Percentiles rank a stretch among this genome's conserved stretches.
Evolutionary conservation across 2,329 filamentous ascomycete species (phyloP).

Genomic region (Ceratocystis lukuohia): DNA sequence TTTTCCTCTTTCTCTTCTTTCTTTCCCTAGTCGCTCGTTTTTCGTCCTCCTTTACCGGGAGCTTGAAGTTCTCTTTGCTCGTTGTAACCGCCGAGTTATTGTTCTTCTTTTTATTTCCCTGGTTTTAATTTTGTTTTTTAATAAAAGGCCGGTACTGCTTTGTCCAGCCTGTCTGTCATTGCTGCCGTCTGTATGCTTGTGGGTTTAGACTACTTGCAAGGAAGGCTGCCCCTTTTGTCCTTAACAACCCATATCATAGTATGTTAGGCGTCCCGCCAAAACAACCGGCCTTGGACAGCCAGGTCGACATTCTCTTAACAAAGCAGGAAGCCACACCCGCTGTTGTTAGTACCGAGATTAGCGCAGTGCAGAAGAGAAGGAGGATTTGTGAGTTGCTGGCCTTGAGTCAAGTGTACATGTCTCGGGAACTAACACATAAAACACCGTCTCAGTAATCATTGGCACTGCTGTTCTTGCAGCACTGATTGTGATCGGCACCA

Average conservation of each 20-base stretch:
- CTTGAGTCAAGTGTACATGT: not conserved
- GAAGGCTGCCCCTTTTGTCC: not conserved
- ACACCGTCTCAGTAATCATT: not conserved
- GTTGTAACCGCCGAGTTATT: not conserved
- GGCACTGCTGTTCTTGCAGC: conserved; percentile 11
- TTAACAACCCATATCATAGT: not conserved
- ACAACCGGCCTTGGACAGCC: conserved; percentile 7
- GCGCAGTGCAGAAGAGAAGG: conserved; percentile 4
- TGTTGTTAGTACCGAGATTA: not conserved
- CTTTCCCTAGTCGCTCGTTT: not conserved
- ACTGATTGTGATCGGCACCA: conserved; percentile 9
- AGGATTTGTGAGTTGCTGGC: conserved; percentile 2
- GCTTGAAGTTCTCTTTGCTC: not conserved
- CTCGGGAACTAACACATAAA: not conserved
- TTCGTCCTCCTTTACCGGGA: not conserved
- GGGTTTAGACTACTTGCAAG: not conserved
- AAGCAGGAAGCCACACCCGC: not conserved
- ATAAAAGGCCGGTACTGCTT: not conserved
- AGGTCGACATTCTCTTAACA: conserved; percentile 5
- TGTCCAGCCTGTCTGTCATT: no score
- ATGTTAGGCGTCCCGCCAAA: not conserved
- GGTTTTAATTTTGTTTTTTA: not conserved
- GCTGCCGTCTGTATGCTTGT: no score
- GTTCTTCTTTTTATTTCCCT: not conserved
- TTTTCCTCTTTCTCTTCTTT: not conserved